Conservation (phyloP, 2,329 filamentous ascomycete genomes). For the Epichloe coenophiala region DNA sequence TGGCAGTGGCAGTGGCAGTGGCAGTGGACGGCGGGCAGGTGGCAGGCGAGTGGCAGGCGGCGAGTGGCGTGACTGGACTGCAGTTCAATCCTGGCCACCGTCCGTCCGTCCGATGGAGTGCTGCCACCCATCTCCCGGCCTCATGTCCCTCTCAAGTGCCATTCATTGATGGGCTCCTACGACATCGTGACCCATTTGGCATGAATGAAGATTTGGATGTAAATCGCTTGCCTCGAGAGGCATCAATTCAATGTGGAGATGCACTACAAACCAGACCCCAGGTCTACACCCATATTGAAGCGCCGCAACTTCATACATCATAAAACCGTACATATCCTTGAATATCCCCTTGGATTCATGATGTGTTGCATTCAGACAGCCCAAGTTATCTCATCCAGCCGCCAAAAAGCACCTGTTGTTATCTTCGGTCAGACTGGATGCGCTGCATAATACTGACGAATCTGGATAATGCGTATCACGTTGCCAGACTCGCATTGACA, state of each 20-base stretch:
- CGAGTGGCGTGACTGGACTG: too few relatives aligned
- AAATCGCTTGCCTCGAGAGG: not conserved
- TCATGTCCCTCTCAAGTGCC: not conserved
- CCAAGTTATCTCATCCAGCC: not conserved
- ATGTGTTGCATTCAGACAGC: not conserved
- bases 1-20: not conserved
- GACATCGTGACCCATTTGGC: not conserved
- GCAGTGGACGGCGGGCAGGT: not conserved
- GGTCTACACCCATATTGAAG: not conserved
- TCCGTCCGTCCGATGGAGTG: too few relatives aligned
- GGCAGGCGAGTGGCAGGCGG: too few relatives aligned
- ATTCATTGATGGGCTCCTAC: not conserved
- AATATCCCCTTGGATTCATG: not conserved
- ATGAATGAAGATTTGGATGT: not conserved
- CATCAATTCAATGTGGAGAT: not conserved
- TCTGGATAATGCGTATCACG: not conserved
- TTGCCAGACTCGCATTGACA: not conserved
- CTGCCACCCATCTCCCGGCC: not conserved
- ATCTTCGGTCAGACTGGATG: not conserved
- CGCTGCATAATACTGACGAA: conserved; percentile 1
- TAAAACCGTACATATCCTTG: not conserved
- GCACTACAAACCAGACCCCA: not conserved
- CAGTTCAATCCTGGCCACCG: too few relatives aligned
- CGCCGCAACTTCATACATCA: not conserved
- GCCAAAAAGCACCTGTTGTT: not conserved